Percentiles rank a stretch among this genome's conserved stretches.
Evolutionary conservation across 306 rosid genomes (phyloP).

Genomic region (Fragaria nilgerrensis): DNA sequence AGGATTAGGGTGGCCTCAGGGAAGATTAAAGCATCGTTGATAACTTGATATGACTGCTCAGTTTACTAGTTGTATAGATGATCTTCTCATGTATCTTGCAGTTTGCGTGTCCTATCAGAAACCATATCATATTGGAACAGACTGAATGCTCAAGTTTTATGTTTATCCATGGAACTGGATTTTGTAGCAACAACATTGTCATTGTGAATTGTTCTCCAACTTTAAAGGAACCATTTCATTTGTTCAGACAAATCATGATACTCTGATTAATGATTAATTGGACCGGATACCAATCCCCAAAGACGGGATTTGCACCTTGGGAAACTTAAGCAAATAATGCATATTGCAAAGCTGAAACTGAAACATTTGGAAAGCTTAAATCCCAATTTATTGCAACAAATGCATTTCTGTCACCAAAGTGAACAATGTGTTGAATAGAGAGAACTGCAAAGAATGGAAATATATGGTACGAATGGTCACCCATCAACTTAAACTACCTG

Average conservation of each 20-base stretch:
- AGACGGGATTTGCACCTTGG: no score
- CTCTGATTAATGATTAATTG: no score
- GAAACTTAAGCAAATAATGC: no score
- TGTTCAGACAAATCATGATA: no score
- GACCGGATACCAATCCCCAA: no score
- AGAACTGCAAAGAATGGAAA: neutral
- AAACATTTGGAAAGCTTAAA: no score
- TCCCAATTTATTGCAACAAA: no score
- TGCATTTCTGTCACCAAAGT: no score
- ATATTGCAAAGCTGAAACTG: no score
- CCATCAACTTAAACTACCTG: no score
- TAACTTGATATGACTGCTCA: neutral
- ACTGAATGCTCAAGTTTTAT: neutral
- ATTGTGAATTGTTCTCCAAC: neutral
- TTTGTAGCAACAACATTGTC: neutral
- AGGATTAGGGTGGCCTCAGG: conserved; percentile 71
- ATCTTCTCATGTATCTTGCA: neutral
- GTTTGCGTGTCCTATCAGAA: neutral
- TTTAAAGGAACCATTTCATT: neutral
- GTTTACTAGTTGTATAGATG: neutral
- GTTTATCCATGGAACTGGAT: neutral
- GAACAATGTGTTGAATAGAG: neutral
- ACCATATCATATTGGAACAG: neutral
- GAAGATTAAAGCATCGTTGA: conserved; percentile 22
- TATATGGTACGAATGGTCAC: no score